Percentiles rank a stretch among this genome's conserved stretches.
Evolutionary conservation across 192 early-diverging fungal genomes (phyloP).

Genomic region (Rhizophagus prolifer): DNA sequence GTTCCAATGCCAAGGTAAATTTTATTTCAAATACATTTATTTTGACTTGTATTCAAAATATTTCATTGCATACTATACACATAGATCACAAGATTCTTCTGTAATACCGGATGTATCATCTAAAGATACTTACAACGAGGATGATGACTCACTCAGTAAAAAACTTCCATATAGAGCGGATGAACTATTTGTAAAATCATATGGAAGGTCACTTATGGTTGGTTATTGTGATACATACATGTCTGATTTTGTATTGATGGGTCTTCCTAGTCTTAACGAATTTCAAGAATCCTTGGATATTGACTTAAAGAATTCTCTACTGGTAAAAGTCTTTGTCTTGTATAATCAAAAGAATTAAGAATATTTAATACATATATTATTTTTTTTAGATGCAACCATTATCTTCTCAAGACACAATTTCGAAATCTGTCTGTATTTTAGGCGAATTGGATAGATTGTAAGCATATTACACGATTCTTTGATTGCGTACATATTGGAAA

Average conservation of each 20-base stretch:
- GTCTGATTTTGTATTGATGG: constrained; percentile 60
- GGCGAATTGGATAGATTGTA: constrained; percentile 29
- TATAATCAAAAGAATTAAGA: too few relatives aligned
- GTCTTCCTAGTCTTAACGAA: constrained; percentile 46
- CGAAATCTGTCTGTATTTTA: neutral
- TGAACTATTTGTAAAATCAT: constrained; percentile 54
- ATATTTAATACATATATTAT: constrained; percentile 3
- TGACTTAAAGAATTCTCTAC: constrained; percentile 43
- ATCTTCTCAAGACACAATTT: constrained; percentile 16
- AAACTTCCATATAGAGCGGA: constrained; percentile 39
- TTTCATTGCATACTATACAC: neutral
- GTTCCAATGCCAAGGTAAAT: constrained; percentile 28
- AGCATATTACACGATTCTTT: neutral
- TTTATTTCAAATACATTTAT: neutral
- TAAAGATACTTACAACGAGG: neutral
- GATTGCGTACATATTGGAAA: neutral
- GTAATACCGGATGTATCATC: neutral
- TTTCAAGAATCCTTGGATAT: constrained; percentile 46
- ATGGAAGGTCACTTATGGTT: constrained; percentile 58
- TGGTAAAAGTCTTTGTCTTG: constrained; percentile 30
- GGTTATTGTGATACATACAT: constrained; percentile 52
- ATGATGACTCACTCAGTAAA: constrained; percentile 22
- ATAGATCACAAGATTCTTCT: neutral
- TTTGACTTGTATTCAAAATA: neutral
- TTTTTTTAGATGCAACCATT: constrained; percentile 24